phyloP scores from a whole-genome alignment of 495 filamentous ascomycete species.

The Aspergillus hancockii region DNA sequence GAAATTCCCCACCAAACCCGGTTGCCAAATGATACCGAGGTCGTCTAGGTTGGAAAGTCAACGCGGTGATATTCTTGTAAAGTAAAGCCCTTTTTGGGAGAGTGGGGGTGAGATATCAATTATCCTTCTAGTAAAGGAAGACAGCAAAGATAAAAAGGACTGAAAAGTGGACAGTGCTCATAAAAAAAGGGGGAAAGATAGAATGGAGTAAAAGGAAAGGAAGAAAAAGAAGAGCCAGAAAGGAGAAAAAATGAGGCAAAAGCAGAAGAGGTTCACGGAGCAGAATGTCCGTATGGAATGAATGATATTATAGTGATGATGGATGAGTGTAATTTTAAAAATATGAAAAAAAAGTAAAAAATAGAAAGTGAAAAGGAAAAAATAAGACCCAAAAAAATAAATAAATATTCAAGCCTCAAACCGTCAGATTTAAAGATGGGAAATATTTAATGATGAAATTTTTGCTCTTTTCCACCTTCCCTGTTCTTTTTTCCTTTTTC shows the following conservation, averaged over 20 bases:
- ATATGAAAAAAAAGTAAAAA: slow-evolving; percentile 3
- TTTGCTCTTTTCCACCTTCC: neutral
- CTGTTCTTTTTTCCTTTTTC: neutral
- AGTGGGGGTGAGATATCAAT: neutral
- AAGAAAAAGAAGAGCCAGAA: slow-evolving; percentile 2
- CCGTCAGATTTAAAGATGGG: neutral
- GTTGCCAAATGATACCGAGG: neutral
- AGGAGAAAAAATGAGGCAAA: slow-evolving; percentile 8
- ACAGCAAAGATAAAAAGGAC: too few species aligned
- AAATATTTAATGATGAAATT: neutral
- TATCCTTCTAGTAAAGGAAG: too few species aligned
- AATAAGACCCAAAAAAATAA: neutral
- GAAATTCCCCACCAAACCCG: neutral
- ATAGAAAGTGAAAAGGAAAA: neutral
- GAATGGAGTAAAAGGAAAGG: slow-evolving; percentile 23
- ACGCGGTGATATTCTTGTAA: neutral
- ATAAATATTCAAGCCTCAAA: neutral
- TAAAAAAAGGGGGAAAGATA: slow-evolving; percentile 16
- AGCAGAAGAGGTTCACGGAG: neutral
- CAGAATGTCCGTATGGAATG: slow-evolving; percentile 3
- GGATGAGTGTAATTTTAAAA: neutral
- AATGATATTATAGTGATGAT: slow-evolving; percentile 3
- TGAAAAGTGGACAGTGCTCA: neutral
- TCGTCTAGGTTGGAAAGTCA: neutral
- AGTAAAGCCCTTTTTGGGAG: neutral